Evolutionary conservation across 2,329 filamentous ascomycete genomes (phyloP).

Genomic region (Alternaria brassicicola): DNA sequence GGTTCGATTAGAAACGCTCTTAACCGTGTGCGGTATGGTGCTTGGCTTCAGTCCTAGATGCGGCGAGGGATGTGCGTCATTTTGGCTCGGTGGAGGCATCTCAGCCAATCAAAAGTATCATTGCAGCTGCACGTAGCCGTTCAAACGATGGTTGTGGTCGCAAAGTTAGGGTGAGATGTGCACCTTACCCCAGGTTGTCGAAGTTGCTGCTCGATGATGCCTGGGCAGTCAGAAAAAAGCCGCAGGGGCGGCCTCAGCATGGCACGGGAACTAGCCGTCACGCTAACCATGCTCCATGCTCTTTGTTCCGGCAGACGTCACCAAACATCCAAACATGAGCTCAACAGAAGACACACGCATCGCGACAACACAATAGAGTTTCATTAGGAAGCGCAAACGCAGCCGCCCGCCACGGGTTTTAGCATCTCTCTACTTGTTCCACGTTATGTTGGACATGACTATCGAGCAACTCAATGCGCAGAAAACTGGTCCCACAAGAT

Average conservation of each 20-base stretch:
- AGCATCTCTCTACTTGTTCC: neutral
- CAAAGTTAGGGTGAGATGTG: neutral
- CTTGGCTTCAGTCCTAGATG: conserved; percentile 9
- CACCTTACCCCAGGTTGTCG: neutral
- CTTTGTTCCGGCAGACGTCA: conserved; percentile 1
- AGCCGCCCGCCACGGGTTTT: no score
- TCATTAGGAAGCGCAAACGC: neutral
- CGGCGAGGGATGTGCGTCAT: conserved; percentile 8
- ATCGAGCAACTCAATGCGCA: neutral
- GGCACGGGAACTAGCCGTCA: conserved; percentile 6
- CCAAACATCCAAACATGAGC: neutral
- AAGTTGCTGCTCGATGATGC: conserved; percentile 4
- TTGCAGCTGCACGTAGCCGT: neutral
- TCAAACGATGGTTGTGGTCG: neutral
- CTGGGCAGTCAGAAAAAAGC: conserved; percentile 5
- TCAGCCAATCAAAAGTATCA: neutral
- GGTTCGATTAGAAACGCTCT: conserved; percentile 1
- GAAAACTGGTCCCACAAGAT: conserved; percentile 5
- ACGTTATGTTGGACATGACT: neutral
- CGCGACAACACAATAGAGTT: neutral
- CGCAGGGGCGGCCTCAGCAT: neutral
- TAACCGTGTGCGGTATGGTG: neutral
- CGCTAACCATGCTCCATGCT: conserved; percentile 3
- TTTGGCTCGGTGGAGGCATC: neutral
- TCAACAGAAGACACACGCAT: neutral